phyloP scores from a whole-genome alignment of 768 basidiomycete genomes.

The Mycena alexandri region DNA sequence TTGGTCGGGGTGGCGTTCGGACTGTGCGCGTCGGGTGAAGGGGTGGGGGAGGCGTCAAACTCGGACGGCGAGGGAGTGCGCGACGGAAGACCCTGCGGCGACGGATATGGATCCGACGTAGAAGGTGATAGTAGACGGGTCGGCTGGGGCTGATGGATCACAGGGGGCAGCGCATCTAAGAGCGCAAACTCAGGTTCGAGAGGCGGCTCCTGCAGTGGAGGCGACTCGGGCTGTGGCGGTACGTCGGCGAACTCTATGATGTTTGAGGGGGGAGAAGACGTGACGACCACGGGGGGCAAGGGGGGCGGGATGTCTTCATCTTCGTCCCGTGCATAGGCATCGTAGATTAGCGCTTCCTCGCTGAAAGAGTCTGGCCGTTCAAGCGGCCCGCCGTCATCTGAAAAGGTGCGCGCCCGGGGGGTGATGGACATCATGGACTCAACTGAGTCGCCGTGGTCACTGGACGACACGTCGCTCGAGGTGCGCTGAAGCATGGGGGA shows the following conservation, averaged over 20 bases:
- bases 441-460: slow-evolving; percentile 72
- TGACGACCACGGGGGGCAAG: slow-evolving; percentile 45
- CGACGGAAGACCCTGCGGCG: slow-evolving; percentile 51
- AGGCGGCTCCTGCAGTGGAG: slow-evolving; percentile 44
- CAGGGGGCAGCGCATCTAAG: slow-evolving; percentile 52
- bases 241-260: slow-evolving; percentile 34
- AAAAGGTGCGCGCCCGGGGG: slow-evolving; percentile 57
- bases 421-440: slow-evolving; percentile 42
- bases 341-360: slow-evolving; percentile 87
- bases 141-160: slow-evolving; percentile 78
- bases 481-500: slow-evolving; percentile 56
- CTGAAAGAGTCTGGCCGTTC: slow-evolving; percentile 80
- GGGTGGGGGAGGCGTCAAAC: slow-evolving; percentile 44
- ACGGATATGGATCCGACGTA: slow-evolving; percentile 46
- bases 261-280: slow-evolving; percentile 46
- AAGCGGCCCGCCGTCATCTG: slow-evolving; percentile 56
- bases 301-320: slow-evolving; percentile 55
- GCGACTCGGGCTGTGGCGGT: slow-evolving; percentile 35
- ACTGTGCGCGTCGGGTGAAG: slow-evolving; percentile 36
- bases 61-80: slow-evolving; percentile 73
- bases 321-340: slow-evolving; percentile 78
- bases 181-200: slow-evolving; percentile 43
- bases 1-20: slow-evolving; percentile 45
- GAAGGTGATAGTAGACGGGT: slow-evolving; percentile 62
- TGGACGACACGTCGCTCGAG: slow-evolving; percentile 80